Conservation (phyloP, 2,329 filamentous ascomycete species). For the Thermothelomyces thermophilus region DNA sequence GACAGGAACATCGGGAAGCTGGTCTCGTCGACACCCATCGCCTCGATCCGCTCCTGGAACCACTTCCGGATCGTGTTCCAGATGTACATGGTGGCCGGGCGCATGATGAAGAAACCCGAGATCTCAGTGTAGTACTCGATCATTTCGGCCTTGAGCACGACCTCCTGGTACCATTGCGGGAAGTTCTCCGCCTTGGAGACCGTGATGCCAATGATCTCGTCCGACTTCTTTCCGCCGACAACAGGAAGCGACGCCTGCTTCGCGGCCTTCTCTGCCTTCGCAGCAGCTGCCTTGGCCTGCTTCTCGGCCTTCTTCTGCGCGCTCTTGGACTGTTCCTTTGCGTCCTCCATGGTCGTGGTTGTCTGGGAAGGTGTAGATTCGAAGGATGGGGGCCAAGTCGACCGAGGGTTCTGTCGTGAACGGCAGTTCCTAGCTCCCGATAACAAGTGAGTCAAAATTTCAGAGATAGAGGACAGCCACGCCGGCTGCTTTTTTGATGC, state of each 20-base stretch:
- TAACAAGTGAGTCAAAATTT: constrained; percentile 14
- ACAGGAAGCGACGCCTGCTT: constrained; percentile 48
- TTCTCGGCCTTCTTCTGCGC: constrained; percentile 61
- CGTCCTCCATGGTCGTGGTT: constrained; percentile 26
- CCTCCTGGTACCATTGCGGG: constrained; percentile 93
- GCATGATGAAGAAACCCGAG: constrained; percentile 93
- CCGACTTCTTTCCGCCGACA: constrained; percentile 52
- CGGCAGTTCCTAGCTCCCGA: constrained; percentile 1
- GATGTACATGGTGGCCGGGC: constrained; percentile 60
- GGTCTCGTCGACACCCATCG: constrained; percentile 86
- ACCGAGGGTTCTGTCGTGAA: constrained; percentile 1
- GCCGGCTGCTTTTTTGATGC: constrained; percentile 19
- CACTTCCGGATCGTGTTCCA: constrained; percentile 61
- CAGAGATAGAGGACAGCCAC: neutral
- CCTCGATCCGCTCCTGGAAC: constrained; percentile 73
- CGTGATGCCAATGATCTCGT: constrained; percentile 81
- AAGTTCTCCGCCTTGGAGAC: constrained; percentile 81
- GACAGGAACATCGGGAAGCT: constrained; percentile 97
- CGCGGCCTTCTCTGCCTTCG: constrained; percentile 56
- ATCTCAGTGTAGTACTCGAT: constrained; percentile 86
- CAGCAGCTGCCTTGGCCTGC: constrained; percentile 53
- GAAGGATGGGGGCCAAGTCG: neutral
- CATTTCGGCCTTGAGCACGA: constrained; percentile 94
- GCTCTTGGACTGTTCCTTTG: constrained; percentile 49
- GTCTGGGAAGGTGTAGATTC: neutral